Evolutionary conservation across 805 yeast species (phyloP), one percentile per base, ranked within the genome.

Genomic region (Yarrowia sp.): DNA sequence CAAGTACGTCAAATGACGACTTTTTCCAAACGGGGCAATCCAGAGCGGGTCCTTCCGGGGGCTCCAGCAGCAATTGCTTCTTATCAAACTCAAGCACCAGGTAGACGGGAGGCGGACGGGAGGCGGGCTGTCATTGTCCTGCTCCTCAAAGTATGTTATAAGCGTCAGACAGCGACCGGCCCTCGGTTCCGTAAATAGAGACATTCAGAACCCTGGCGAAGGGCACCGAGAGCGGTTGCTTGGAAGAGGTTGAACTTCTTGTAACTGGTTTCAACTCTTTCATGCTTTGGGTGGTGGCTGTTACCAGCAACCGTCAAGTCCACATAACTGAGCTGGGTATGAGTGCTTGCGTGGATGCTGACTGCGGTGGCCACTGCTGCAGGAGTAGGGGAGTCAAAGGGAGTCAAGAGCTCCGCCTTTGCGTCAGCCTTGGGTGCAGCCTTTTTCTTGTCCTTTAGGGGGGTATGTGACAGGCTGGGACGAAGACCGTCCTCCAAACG

Each of bases 1-100:
- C 88, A 85, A 42, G n/a, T n/a, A 93, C 96, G 83, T 95, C 99
- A 75, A 95, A 95, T 2, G 93, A 87, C 12, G 96, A 90, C 9
- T 92, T 90, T 76, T 92, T 95, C 86, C 96, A 95, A n/a, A 85
- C 85, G 0, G 97, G 94, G 67, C 83, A 81, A 49, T 85, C 84
- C 69, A 92, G 86, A 7, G 33, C 64, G 0, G 96, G 85, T 44
- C 97, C 97, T 65, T 90, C 86, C 39, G 87, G 85, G 1, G 98
- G 94, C 72, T 92, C 96, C 55, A 94, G 87, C n/a, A 92, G 84
- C 70, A 95, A 88, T 71, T 93, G 95, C 61, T 94, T 92, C 78
- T 95, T 95, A 78, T 95, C 99, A 76, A 92, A 94, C 78, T 95
- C 99, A 53, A 95, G 83, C 1, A 97, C 92, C 74, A 93, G 84